Percentiles rank a stretch among this genome's conserved stretches.
phyloP scores from a whole-genome alignment of 805 yeast genomes.

The Candida dajiaensis region DNA sequence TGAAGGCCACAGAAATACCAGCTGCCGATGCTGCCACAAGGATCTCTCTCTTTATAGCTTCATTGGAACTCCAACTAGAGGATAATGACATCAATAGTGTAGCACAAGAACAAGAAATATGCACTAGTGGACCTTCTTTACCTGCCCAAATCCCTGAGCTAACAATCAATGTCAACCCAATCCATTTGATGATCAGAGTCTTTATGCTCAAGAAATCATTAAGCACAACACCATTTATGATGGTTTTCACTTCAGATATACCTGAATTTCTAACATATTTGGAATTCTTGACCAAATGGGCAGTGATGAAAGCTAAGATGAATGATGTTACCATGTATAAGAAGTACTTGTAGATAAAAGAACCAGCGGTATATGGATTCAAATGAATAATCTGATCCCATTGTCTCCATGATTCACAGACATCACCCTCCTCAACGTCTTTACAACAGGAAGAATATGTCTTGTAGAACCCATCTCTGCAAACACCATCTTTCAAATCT shows the following conservation, averaged over 20 bases:
- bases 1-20: slow-evolving; percentile 81
- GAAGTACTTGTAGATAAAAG: slow-evolving; percentile 28
- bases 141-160: slow-evolving; percentile 82
- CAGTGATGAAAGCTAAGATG: slow-evolving; percentile 34
- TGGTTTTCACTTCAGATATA: slow-evolving; percentile 65
- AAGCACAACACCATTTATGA: slow-evolving; percentile 60
- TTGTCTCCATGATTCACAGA: slow-evolving; percentile 29
- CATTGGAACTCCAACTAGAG: slow-evolving; percentile 33
- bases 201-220: slow-evolving; percentile 43
- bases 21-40: slow-evolving; percentile 74
- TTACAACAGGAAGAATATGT: slow-evolving; percentile 28
- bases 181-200: slow-evolving; percentile 49
- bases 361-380: slow-evolving; percentile 20
- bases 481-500: slow-evolving; percentile 48
- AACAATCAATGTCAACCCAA: slow-evolving; percentile 58
- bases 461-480: slow-evolving; percentile 29
- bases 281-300: slow-evolving; percentile 24
- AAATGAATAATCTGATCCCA: slow-evolving; percentile 28
- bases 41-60: slow-evolving; percentile 60
- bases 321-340: slow-evolving; percentile 34
- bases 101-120: slow-evolving; percentile 62
- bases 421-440: slow-evolving; percentile 19
- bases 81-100: slow-evolving; percentile 30
- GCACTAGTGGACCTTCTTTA: slow-evolving; percentile 83
- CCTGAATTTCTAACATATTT: slow-evolving; percentile 50